phyloP scores from a whole-genome alignment of 2,329 filamentous ascomycete species.

The Daldinia sp. region DNA sequence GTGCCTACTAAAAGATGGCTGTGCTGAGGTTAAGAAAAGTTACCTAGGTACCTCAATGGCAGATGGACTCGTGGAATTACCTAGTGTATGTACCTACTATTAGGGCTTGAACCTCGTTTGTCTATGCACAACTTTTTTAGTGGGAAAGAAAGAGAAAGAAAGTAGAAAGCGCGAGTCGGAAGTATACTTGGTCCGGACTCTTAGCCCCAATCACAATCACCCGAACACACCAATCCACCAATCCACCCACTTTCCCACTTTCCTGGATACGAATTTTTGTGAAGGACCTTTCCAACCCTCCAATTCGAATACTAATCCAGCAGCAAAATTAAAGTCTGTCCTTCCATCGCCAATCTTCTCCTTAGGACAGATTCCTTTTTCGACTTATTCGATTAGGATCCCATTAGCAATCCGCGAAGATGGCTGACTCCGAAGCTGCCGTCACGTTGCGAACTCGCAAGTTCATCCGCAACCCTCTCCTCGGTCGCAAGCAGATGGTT shows the following conservation, averaged over 20 bases:
- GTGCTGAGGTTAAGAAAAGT: no score
- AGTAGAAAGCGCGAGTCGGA: conserved; percentile 15
- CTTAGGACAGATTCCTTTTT: conserved; percentile 26
- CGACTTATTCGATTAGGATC: conserved; percentile 7
- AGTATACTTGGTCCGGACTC: conserved; percentile 11
- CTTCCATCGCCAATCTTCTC: conserved; percentile 18
- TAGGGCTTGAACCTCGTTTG: conserved; percentile 36
- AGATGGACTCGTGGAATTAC: neutral
- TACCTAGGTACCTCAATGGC: neutral
- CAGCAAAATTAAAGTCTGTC: conserved; percentile 21
- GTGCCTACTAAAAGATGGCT: no score
- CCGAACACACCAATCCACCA: neutral
- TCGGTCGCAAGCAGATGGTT: conserved; percentile 99
- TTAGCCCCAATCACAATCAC: conserved; percentile 32
- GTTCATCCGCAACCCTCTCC: conserved; percentile 99
- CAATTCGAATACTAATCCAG: conserved; percentile 1
- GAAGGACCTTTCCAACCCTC: neutral
- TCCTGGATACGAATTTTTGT: conserved; percentile 16
- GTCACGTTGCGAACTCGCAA: conserved; percentile 97
- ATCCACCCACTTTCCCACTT: conserved; percentile 25
- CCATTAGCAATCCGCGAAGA: conserved; percentile 64
- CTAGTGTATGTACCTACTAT: neutral
- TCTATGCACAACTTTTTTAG: neutral
- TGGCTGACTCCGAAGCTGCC: conserved; percentile 83
- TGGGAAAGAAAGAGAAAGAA: neutral